A percentile compares a stretch with the other conserved stretches of the same genome.
These are phyloP conservation scores for Scheffersomyces spartinae DNA, from an alignment of 805 yeast genomes.

Conservation along the genomic window DNA sequence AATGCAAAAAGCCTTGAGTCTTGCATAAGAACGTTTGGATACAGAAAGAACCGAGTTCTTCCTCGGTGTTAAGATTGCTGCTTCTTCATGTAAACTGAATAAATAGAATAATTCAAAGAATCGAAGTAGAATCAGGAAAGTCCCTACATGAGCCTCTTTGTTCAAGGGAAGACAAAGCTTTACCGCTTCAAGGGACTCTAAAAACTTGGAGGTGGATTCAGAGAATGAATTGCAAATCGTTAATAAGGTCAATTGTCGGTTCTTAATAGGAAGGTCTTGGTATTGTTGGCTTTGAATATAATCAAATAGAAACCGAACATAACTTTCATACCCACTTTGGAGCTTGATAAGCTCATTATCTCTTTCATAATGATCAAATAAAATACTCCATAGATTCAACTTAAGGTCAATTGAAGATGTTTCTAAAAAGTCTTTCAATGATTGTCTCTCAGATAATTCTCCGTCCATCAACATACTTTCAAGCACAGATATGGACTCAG, in stretches of 20 bases:
- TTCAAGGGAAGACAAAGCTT: too few relatives aligned
- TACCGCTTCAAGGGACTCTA: too few relatives aligned
- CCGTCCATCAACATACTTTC: constrained; percentile 34
- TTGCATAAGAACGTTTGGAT: constrained; percentile 32
- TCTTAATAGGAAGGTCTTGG: too few relatives aligned
- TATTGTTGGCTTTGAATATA: constrained; percentile 17
- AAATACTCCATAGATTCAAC: constrained; percentile 63
- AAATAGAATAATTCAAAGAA: constrained; percentile 35
- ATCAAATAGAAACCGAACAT: constrained; percentile 32
- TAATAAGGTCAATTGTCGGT: too few relatives aligned
- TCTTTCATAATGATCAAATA: constrained; percentile 43
- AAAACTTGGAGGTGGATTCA: too few relatives aligned
- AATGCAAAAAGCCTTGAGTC: constrained; percentile 34
- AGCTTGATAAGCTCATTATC: constrained; percentile 18
- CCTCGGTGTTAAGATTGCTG: constrained; percentile 23
- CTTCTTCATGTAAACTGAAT: constrained; percentile 43
- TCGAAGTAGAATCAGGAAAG: constrained; percentile 12
- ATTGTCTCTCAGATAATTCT: constrained; percentile 8
- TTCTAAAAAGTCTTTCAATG: constrained; percentile 51
- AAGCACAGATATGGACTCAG: constrained; percentile 27
- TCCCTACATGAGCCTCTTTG: constrained; percentile 1
- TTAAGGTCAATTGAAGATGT: constrained; percentile 55
- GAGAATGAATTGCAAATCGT: too few relatives aligned
- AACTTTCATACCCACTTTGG: constrained; percentile 39
- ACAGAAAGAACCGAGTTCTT: constrained; percentile 29